Evolutionary conservation across 345 rosid genomes (phyloP), one percentile per base, ranked within the genome.

Genomic region (Gossypium sturtianum): DNA sequence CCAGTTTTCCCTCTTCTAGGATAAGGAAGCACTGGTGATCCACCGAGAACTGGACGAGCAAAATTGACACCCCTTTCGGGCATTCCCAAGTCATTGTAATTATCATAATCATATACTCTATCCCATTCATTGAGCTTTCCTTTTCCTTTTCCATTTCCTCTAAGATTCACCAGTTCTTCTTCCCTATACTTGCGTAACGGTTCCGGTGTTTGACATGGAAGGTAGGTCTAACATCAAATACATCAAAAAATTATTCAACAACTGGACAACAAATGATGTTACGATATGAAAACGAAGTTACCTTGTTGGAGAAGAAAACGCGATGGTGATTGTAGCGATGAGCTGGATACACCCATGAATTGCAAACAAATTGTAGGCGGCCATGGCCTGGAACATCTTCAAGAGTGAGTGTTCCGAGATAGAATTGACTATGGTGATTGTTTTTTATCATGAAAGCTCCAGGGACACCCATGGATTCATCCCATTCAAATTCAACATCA

Each of bases 1-100:
- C 94, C 94, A 4, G 99, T 91, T 84, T 82, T 88, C 27, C 96
- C 94, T 77, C 99, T 87, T 68, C 98, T 84, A 10, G 99, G 99
- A 79, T 95, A 95, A 13, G 97, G 99, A 63, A 73, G 75, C 22
- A 82, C 79, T 74, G 70, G 17, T 22, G 94, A 81, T 79, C 97
- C 93, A 2, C 99, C 99, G 1, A 92, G 95, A 76, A 91, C 85
- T 0, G 89, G 86, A 72, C 99, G 95, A 5, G 66, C 84, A 64
- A 85, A 74, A 2, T 78, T 74, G 5, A 75, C 60, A 60, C 95
- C 92, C 65, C 87, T 89, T 68, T 94, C 97, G 0, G 98, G 98
- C 77, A 74, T 78, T 74, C 91, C 98, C 75, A 94, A 80, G 81
- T 92, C 98, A 52, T 92, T 94, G 88, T 92, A 94, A 82, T 73